Conservation (phyloP, 352 stramenopile genomes). For the Globisporangium polare region DNA sequence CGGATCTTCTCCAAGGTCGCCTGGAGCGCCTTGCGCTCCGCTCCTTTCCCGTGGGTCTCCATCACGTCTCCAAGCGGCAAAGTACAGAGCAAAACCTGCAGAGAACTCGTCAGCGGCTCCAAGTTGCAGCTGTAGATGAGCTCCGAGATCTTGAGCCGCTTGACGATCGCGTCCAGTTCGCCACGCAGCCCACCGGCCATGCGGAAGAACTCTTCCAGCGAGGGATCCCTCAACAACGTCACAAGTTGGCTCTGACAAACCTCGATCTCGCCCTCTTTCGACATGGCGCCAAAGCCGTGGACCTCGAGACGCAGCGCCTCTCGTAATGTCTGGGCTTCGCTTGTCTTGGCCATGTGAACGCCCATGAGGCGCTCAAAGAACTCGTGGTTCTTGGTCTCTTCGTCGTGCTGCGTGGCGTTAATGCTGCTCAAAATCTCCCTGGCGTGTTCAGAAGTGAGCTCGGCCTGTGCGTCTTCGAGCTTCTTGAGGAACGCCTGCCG, state of each 20-base stretch:
- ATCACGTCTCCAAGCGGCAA: conserved; percentile 60
- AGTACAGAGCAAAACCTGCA: conserved; percentile 56
- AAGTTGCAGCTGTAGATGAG: conserved; percentile 81
- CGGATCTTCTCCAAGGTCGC: conserved; percentile 81
- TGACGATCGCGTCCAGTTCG: conserved; percentile 64
- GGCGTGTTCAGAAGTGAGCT: conserved; percentile 39
- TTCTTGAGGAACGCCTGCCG: conserved; percentile 45
- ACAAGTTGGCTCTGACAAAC: conserved; percentile 26
- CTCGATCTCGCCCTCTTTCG: conserved; percentile 46
- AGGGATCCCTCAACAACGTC: conserved; percentile 33
- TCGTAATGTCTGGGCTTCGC: conserved; percentile 28
- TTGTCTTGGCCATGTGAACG: conserved; percentile 36
- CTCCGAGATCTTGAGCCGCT: conserved; percentile 55
- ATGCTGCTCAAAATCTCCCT: conserved; percentile 42
- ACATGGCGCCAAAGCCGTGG: conserved; percentile 62
- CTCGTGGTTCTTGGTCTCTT: conserved; percentile 57
- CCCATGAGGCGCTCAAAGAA: conserved; percentile 52
- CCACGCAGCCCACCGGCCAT: conserved; percentile 67
- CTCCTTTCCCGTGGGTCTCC: conserved; percentile 77
- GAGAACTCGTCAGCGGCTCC: conserved; percentile 23
- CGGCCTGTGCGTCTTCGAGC: conserved; percentile 32
- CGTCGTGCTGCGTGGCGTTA: conserved; percentile 44
- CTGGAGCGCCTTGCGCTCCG: conserved; percentile 58
- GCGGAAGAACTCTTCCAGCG: conserved; percentile 83
- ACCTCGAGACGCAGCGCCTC: conserved; percentile 53